These are phyloP conservation scores for Phytophthora fragariae DNA, from an alignment of 352 stramenopile genomes.

Conservation along the genomic window DNA sequence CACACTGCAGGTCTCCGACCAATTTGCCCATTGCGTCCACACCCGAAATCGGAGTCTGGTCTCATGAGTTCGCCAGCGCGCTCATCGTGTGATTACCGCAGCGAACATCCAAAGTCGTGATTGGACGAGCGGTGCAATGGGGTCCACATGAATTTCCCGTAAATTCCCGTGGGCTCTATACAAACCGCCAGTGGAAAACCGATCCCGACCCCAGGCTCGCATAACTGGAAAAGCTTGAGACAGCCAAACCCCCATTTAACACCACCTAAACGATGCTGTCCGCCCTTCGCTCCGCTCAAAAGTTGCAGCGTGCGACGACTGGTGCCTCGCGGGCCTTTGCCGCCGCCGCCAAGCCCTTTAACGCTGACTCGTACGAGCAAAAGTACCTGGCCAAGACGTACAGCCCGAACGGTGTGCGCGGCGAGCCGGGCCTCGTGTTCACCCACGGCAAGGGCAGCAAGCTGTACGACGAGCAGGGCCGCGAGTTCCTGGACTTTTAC, in stretches of 20 bases:
- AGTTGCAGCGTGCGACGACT: slow-evolving; percentile 20
- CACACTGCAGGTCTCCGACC: too few species aligned
- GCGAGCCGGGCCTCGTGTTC: slow-evolving; percentile 72
- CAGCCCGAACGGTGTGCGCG: slow-evolving; percentile 78
- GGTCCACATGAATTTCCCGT: slow-evolving; percentile 29
- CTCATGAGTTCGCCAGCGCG: background rate
- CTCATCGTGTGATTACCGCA: slow-evolving; percentile 34
- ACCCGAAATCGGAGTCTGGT: too few species aligned
- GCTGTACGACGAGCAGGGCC: slow-evolving; percentile 89
- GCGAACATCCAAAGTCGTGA: slow-evolving; percentile 32
- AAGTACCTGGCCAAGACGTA: slow-evolving; percentile 89
- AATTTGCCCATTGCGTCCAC: background rate
- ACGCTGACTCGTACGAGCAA: slow-evolving; percentile 71
- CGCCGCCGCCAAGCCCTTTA: slow-evolving; percentile 45
- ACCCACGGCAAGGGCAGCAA: slow-evolving; percentile 92
- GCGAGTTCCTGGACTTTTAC: slow-evolving; percentile 94
- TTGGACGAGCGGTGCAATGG: slow-evolving; percentile 26
- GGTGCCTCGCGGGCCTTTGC: slow-evolving; percentile 37
- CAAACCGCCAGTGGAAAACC: background rate
- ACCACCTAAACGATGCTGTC: slow-evolving; percentile 25
- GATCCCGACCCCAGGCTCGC: background rate
- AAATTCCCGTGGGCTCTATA: background rate
- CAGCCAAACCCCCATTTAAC: slow-evolving; percentile 11
- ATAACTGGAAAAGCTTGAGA: slow-evolving; percentile 32
- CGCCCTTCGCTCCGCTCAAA: slow-evolving; percentile 26